Conservation (phyloP, 2,329 filamentous ascomycete genomes). For the Amauroascus niger region DNA sequence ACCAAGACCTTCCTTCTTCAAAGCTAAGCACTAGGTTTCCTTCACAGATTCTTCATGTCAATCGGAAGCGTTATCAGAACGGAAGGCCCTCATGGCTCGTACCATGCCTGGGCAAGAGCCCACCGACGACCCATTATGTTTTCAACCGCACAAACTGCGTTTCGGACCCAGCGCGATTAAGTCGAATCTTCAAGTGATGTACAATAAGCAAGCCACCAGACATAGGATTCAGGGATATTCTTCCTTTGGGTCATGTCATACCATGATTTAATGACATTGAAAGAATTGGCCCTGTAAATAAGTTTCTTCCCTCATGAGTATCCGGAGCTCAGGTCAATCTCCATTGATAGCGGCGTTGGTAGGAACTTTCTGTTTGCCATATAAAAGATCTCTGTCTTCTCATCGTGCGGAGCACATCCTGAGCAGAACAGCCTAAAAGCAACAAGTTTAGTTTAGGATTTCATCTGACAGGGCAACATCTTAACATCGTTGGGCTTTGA, state of each 20-base stretch:
- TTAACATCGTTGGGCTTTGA: too few species aligned
- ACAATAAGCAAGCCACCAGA: constrained; percentile 1
- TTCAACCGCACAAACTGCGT: constrained; percentile 27
- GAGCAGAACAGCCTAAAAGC: too few species aligned
- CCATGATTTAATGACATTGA: constrained; percentile 10
- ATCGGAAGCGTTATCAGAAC: constrained; percentile 94
- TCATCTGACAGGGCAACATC: too few species aligned
- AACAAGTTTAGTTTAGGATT: too few species aligned
- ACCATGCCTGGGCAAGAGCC: constrained; percentile 65
- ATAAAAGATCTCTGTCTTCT: too few species aligned
- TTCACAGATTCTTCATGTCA: constrained; percentile 81
- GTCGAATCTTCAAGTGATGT: not conserved
- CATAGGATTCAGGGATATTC: not conserved
- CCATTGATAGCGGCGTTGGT: not conserved
- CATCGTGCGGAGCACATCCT: too few species aligned
- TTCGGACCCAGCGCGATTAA: constrained; percentile 8
- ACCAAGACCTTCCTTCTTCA: not conserved
- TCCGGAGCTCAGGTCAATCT: not conserved
- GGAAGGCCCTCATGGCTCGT: constrained; percentile 67
- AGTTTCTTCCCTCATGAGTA: not conserved
- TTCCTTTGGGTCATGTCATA: not conserved
- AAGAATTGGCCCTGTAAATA: constrained; percentile 5
- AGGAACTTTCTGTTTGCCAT: not conserved
- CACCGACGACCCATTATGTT: constrained; percentile 64
- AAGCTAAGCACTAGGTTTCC: constrained; percentile 29